Base-by-base conservation (phyloP, 2,329 filamentous ascomycete genomes). In the Aspergillus sp. region DNA sequence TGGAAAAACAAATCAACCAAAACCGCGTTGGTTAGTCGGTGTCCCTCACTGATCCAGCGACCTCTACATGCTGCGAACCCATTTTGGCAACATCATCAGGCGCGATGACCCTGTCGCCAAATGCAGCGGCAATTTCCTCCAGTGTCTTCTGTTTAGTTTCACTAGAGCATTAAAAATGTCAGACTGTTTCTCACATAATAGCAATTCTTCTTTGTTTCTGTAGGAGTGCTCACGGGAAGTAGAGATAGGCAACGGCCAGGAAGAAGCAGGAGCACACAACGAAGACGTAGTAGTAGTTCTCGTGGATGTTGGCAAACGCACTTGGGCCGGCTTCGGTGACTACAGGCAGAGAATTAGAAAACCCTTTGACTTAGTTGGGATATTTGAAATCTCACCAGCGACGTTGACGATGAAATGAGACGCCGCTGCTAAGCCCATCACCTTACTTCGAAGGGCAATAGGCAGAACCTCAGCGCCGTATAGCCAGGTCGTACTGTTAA, bases 241-340 rank as follows among this genome's bases (percentile, higher is more conserved):
- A 79, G 40, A 78, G 68, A 54, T 75, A 80, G 0, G 73, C 75
- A 26, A 79, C 49, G 2, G 69, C 58, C 0, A 79, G 54, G 60
- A 78, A 81, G 60, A 79, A 71, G 1, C 62, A 27, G 2, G 73
- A 72, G 51, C 76, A 80, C 5, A 52, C 71, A 2, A 79, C 75
- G 47, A 81, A 81, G 12, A 81, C 77, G 47, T 80, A 81, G 57
- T 81, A 81, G 57, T 80, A 81, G 49, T 79, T 81, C 51, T 81
- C 71, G n/a, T 68, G 56, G 42, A 81, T 81, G 35, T 70, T 78
- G 10, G 74, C 73, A 51, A 81, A 79, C 0, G 77, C 77, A 40
- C 68, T 77, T 0, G 77, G 77, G 0, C 76, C 77, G 6, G 74
- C 75, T 56, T 78, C 73, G 40, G 75, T 78, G 51, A 77, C 67